Evolutionary conservation across 331 rosid species (phyloP).

Genomic region (Pyrus hybrid): DNA sequence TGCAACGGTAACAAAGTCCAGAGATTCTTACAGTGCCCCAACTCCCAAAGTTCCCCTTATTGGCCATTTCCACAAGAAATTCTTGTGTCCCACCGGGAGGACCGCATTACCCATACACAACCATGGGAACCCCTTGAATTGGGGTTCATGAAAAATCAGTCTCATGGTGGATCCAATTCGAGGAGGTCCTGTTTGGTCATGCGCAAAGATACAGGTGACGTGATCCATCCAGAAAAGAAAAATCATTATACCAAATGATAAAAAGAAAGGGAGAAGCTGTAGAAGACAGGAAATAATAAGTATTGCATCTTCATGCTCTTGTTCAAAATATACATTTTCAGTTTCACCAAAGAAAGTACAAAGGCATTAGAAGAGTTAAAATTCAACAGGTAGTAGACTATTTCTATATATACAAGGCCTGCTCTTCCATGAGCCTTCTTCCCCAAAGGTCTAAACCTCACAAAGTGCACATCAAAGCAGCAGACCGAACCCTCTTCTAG

Average conservation of each 20-base stretch:
- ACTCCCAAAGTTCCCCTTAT: no score
- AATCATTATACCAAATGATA: neutral
- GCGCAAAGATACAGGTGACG: neutral
- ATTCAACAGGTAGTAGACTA: neutral
- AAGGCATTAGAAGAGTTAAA: neutral
- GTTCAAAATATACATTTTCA: neutral
- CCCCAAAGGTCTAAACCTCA: neutral
- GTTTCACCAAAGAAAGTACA: neutral
- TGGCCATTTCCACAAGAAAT: no score
- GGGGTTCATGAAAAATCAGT: no score
- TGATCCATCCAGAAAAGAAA: neutral
- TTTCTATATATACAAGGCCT: constrained; percentile 1
- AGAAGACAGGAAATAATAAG: neutral
- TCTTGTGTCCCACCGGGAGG: no score
- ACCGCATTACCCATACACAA: no score
- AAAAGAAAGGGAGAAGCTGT: neutral
- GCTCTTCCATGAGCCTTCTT: neutral
- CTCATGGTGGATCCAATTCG: neutral
- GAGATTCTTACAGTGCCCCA: neutral
- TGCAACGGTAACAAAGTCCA: neutral
- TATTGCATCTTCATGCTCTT: neutral
- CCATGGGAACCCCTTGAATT: no score
- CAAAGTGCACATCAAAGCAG: neutral
- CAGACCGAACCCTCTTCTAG: neutral
- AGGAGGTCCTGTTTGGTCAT: neutral